Evolutionary conservation across 2,329 filamentous ascomycete species (phyloP).

Genomic region (Bisporella sp.): DNA sequence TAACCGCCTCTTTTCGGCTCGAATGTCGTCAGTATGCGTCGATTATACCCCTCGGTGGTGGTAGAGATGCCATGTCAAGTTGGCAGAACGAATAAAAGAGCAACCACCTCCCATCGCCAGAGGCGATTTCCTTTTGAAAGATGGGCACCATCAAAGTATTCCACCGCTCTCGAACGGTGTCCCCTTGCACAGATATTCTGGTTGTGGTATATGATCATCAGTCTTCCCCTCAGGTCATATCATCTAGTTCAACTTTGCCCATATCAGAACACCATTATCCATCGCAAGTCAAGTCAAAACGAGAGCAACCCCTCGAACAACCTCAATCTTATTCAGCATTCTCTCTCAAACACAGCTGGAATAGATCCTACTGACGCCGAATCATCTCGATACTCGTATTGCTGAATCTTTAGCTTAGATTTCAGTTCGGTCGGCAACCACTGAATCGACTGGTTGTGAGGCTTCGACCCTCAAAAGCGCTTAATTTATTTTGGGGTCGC

Average conservation of each 20-base stretch:
- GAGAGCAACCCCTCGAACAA: conserved; percentile 8
- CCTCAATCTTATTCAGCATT: conserved; percentile 4
- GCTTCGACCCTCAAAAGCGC: conserved; percentile 15
- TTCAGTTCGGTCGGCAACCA: conserved; percentile 10
- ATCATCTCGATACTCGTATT: background rate
- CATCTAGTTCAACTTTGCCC: no score
- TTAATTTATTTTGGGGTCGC: conserved; percentile 20
- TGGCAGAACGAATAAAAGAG: no score
- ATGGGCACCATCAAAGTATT: conserved; percentile 20
- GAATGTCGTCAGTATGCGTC: no score
- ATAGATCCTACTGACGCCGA: background rate
- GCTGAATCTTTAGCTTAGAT: conserved; percentile 5
- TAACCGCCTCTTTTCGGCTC: no score
- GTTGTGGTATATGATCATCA: no score
- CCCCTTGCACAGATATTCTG: conserved; percentile 13
- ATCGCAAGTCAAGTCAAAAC: conserved; percentile 14
- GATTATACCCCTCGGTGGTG: no score
- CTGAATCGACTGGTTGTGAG: conserved; percentile 22
- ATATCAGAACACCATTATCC: conserved; percentile 9
- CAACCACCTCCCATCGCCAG: conserved; percentile 1
- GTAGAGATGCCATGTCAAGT: no score
- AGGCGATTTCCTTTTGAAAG: conserved; percentile 21
- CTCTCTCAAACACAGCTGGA: background rate
- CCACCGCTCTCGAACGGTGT: conserved; percentile 11
- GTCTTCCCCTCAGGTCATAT: no score